Evolutionary conservation across 106 monocot genomes (phyloP), one percentile per base, ranked within the genome.

Genomic region (Cymbidium sinense): DNA sequence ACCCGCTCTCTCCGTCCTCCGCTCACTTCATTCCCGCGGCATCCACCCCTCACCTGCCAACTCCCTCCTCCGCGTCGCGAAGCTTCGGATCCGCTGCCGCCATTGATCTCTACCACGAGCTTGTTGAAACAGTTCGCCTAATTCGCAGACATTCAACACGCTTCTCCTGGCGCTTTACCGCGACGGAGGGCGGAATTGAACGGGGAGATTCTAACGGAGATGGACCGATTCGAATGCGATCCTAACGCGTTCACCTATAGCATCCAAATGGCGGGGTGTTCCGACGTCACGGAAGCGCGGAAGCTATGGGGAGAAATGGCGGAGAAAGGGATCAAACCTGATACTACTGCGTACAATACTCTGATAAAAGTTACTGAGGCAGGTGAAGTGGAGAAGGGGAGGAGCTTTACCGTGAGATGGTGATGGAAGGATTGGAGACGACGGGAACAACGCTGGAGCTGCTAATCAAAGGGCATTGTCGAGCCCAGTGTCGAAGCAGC

Each of bases 341-440:
- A 87, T 36, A 39, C 83, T 30, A 70, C 76, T n/a, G 80, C 86
- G 2, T 94, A 86, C 81, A 91, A 94, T 78, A 87, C 91, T 28
- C 4, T 94, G 80, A 94, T 94, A 30, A 76, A 82, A 18, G 86
- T 2, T 81, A 86, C 37, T 89, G 64, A 73, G 23, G 33, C 43
- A 0, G 87, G 78, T 27, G 84, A 87, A 43, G 77, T 86, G 65
- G 75, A 15, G 37, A 81, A 34, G 21, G 91, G 0, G 89, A 94
- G 33, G 91, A 84, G 73, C 34, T 91, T 70, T 86, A 84, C 70
- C 75, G 77, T 61, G 82, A 84, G 62, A 94, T 94, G 94, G 85
- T 67, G 18, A 20, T 86, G 51, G 43, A 35, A 15, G 85, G 61
- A 73, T 50, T 89, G 30, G 81, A 87, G 21, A 78, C 91, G 7